These are phyloP conservation scores for Salix koriyanagi DNA, from an alignment of 345 rosid species.

Conservation along the genomic window DNA sequence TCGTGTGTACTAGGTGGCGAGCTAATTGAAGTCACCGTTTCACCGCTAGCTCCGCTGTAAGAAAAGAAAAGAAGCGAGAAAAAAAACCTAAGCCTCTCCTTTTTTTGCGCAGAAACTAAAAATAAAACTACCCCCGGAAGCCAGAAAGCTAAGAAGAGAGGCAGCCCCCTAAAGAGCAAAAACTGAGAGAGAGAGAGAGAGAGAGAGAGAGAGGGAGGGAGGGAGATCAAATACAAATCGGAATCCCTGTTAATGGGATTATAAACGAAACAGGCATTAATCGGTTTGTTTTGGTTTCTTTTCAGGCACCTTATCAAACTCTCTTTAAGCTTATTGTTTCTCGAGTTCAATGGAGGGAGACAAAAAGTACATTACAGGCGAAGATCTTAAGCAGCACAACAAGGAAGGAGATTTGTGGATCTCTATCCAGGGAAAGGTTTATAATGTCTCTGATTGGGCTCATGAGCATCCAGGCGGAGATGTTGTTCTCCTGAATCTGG, in stretches of 20 bases:
- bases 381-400: conserved; percentile 64
- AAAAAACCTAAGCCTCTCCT: neutral
- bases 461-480: conserved; percentile 92
- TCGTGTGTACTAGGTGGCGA: neutral
- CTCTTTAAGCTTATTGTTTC: neutral
- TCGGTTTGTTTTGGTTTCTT: neutral
- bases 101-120: neutral
- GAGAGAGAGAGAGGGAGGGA: neutral
- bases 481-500: conserved; percentile 54
- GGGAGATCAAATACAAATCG: neutral
- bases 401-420: conserved; percentile 78
- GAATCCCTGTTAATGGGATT: neutral
- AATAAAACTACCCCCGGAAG: neutral
- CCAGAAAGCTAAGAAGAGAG: no score
- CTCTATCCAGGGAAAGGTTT: conserved; percentile 83
- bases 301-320: neutral
- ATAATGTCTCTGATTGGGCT: conserved; percentile 69
- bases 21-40: neutral
- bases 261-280: neutral
- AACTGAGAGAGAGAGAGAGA: neutral
- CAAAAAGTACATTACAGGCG: conserved; percentile 48
- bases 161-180: neutral
- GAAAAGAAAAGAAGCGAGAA: no score
- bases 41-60: neutral
- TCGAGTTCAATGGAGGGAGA: conserved; percentile 26